Evolutionary conservation across 495 filamentous ascomycete species (phyloP), one percentile per base, ranked within the genome.

Genomic region (Extremus antarcticus): DNA sequence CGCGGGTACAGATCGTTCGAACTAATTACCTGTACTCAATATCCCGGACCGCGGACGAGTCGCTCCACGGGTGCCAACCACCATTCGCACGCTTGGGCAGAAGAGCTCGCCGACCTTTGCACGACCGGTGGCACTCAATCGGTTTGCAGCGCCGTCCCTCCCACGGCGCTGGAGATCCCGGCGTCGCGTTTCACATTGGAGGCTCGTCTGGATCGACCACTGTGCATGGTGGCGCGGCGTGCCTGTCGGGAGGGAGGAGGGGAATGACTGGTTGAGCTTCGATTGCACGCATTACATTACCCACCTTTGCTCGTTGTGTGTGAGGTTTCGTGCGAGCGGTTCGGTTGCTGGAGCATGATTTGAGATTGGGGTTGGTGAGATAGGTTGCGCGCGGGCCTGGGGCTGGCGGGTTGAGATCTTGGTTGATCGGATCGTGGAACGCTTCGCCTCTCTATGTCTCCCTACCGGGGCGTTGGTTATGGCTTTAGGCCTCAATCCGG

Each of bases 131-230:
- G 51, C 51, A 46, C 51, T 45, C 51, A 35, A 35, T 35, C 7
- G 29, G 29, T 35, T 35, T 13, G 29, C 29, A 35, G 29, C 29
- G 29, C 29, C 29, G 7, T 35, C 29, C 29, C 13, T 13, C 29
- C 29, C 13, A 4, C 29, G 13, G 43, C 43, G 17, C n/a, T 22
- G 32, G 39, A 43, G 54, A 24, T 32, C 11, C 46, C 54, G 46
- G 29, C 25, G 32, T 57, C 41, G 23, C 22, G 55, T 57, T 24
- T 35, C 25, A 57, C 55, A 53, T 48, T 13, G 13, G 51, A 43
- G 43, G 56, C 56, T 58, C 43, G 25, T 19, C 56, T 58, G 53
- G 51, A 58, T 58, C 50, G 43, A 15, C 43, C 29, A 16, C 43
- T 40, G 19, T 58, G 56, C 56, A 58, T 35, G 29, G 29, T 53